Conservation (phyloP, 2,329 filamentous ascomycete species). For the Lasiodiplodia gonubiensis region DNA sequence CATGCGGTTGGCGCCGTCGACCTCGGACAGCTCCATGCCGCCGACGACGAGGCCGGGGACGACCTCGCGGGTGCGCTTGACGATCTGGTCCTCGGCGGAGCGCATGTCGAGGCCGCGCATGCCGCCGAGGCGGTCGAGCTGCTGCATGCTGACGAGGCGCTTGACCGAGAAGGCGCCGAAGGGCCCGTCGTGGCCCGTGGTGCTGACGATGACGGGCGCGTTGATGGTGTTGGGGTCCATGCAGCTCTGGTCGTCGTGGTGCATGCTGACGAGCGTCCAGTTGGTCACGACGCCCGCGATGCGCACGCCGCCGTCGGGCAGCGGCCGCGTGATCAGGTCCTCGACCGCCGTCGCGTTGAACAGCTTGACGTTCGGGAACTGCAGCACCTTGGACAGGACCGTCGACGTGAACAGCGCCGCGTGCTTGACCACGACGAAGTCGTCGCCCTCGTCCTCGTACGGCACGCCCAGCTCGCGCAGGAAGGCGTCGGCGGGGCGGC, state of each 20-base stretch:
- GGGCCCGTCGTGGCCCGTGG: slow-evolving; percentile 88
- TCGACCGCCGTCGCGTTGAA: slow-evolving; percentile 95
- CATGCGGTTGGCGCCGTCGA: slow-evolving; percentile 92
- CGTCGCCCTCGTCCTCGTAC: slow-evolving; percentile 83
- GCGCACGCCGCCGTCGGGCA: slow-evolving; percentile 60
- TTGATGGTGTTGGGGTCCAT: slow-evolving; percentile 99
- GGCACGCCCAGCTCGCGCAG: slow-evolving; percentile 79
- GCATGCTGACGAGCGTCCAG: slow-evolving; percentile 89
- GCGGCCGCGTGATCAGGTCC: slow-evolving; percentile 83
- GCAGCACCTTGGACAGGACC: slow-evolving; percentile 79
- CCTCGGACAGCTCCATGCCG: slow-evolving; percentile 90
- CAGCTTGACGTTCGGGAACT: slow-evolving; percentile 90
- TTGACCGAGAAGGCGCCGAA: slow-evolving; percentile 93
- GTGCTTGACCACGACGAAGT: slow-evolving; percentile 89
- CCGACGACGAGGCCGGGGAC: slow-evolving; percentile 89
- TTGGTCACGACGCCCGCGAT: slow-evolving; percentile 93
- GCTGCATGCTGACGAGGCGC: slow-evolving; percentile 86
- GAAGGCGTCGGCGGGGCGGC: slow-evolving; percentile 88
- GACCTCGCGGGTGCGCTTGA: slow-evolving; percentile 88
- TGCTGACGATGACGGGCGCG: slow-evolving; percentile 84
- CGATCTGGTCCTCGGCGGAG: slow-evolving; percentile 87
- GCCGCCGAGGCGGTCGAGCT: slow-evolving; percentile 80
- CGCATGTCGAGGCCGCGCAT: slow-evolving; percentile 97
- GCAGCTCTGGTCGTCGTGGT: slow-evolving; percentile 89
- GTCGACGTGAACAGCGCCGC: slow-evolving; percentile 91